Percentiles rank a stretch among this genome's conserved stretches.
phyloP scores from a whole-genome alignment of 345 rosid genomes.

The Eutrema heterophyllum region DNA sequence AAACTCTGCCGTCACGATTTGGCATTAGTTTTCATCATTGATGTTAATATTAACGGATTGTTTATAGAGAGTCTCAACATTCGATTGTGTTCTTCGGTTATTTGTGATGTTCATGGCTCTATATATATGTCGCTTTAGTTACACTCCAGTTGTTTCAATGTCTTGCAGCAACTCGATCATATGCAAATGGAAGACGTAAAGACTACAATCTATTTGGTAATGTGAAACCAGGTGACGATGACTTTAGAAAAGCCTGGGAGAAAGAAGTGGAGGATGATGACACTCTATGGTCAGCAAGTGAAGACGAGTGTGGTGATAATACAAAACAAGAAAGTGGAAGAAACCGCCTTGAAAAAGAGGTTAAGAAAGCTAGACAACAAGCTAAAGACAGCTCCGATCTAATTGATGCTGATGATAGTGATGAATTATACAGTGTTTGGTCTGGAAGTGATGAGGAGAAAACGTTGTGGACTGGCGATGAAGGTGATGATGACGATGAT shows the following conservation, averaged over 20 bases:
- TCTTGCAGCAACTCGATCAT: conserved; percentile 48
- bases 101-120: background rate
- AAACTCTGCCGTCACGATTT: too few species aligned
- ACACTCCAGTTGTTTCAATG: background rate
- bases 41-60: background rate
- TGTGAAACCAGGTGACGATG: conserved; percentile 50
- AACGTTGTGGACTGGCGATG: conserved; percentile 89
- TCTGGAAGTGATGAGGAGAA: conserved; percentile 93
- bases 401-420: conserved; percentile 88
- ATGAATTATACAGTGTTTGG: conserved; percentile 79
- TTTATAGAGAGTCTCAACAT: background rate
- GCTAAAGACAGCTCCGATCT: conserved; percentile 64
- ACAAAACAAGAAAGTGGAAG: conserved; percentile 23
- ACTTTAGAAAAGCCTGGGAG: conserved; percentile 68
- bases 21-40: background rate
- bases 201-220: conserved; percentile 73
- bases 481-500: conserved; percentile 75
- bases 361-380: conserved; percentile 62
- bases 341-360: conserved; percentile 42
- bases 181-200: conserved; percentile 48
- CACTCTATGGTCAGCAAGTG: conserved; percentile 82
- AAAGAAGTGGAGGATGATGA: conserved; percentile 61
- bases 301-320: conserved; percentile 47
- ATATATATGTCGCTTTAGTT: background rate
- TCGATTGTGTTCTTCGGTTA: background rate